A percentile compares a stretch with the other conserved stretches of the same genome.
phyloP scores from a whole-genome alignment of 805 yeast genomes.

The Dipodascopsis tothii region DNA sequence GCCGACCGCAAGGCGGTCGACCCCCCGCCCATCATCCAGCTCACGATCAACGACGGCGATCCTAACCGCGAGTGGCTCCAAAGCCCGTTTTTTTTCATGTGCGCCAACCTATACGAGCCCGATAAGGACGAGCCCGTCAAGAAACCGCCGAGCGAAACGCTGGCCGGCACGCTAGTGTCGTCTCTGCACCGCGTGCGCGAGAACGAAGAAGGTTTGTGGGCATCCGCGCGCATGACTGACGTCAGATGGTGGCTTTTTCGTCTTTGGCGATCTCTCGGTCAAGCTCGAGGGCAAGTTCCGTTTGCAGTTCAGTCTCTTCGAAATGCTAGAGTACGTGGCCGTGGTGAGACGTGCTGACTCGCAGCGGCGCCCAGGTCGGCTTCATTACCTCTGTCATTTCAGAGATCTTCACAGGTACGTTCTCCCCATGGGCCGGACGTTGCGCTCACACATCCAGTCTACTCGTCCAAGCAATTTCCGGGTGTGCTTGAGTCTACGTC shows the following conservation, averaged over 20 bases:
- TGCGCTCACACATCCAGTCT: slow-evolving; percentile 3
- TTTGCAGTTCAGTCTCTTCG: slow-evolving; percentile 21
- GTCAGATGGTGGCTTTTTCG: slow-evolving; percentile 22
- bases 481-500: slow-evolving; percentile 24
- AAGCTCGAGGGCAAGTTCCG: slow-evolving; percentile 22
- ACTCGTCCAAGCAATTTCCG: slow-evolving; percentile 18
- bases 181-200: slow-evolving; percentile 22
- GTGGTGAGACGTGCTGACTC: neutral
- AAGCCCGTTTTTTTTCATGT: slow-evolving; percentile 22
- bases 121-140: slow-evolving; percentile 8
- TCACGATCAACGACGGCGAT: slow-evolving; percentile 16
- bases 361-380: slow-evolving; percentile 21
- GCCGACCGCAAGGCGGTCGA: slow-evolving; percentile 22
- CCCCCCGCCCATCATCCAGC: slow-evolving; percentile 24
- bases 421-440: neutral
- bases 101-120: slow-evolving; percentile 18
- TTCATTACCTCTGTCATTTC: slow-evolving; percentile 18
- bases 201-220: slow-evolving; percentile 5
- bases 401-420: slow-evolving; percentile 10
- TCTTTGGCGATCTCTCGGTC: slow-evolving; percentile 23
- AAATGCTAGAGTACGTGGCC: slow-evolving; percentile 19
- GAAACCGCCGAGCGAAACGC: slow-evolving; percentile 18
- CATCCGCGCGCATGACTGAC: neutral
- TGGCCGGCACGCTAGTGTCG: slow-evolving; percentile 23
- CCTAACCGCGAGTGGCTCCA: slow-evolving; percentile 19